Base-by-base conservation (phyloP, 441 rosid genomes). In the Adansonia gregorii region DNA sequence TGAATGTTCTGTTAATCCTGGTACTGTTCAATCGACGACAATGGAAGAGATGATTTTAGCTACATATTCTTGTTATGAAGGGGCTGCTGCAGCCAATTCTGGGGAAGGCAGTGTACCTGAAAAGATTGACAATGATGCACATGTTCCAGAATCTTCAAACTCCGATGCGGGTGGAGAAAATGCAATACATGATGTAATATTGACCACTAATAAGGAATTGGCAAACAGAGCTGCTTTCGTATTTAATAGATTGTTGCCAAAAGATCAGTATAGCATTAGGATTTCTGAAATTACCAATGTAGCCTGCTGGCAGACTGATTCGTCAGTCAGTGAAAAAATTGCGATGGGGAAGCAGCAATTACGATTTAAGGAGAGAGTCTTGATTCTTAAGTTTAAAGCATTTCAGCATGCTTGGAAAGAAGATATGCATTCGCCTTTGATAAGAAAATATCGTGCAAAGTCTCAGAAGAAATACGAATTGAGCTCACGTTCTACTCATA, bases 401-500 rank as follows among this genome's bases (percentile, higher is more conserved):
- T 87, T 91, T 84, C 91, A 86, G 78, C 89, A 87, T 72, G 81
- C 86, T n/a, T 97, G 99, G 98, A 92, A 89, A 90, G 94, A 93
- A 86, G 97, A 97, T 82, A 46, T 90, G 88, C 88, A 75, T 41
- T 80, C 85, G 79, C 89, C 86, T 46, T 87, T 92, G 24, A 74
- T 82, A 19, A 80, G 83, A 82, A 97, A 90, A 83, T 78, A 63
- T 64, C 90, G 88, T 67, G 84, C 90, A 24, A 93, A 88, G 85
- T 82, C 96, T 78, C 93, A 86, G 78, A 92, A 86, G 78, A 94
- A 90, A 86, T 74, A 72, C 51, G 99, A 93, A 48, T 79, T 82
- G 8, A 86, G 86, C 82, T 78, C 86, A 78, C 86, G 94, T 35
- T 78, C 88, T 71, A 82, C 81, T 20, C 79, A 85, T 74, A 79